Evolutionary conservation across 2,329 filamentous ascomycete species (phyloP), one percentile per base, ranked within the genome.

Genomic region (Ilyonectria mors-panacis): DNA sequence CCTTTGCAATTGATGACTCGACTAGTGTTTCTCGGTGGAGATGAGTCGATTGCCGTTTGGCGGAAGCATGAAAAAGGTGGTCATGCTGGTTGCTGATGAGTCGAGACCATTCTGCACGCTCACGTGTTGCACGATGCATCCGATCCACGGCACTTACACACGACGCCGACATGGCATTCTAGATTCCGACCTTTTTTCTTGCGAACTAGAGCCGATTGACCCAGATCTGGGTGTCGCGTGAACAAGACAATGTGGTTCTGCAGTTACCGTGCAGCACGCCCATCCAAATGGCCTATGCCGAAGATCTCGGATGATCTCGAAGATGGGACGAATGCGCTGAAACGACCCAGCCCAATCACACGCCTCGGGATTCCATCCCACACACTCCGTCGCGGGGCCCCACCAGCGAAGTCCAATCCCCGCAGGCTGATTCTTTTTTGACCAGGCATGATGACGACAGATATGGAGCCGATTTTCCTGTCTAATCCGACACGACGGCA

Each of bases 361-460:
- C 35, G 37, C 15, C 42, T 59, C 15, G 54, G n/a, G 44, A 47
- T 51, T 59, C 51, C 45, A 63, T 50, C 51, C 39, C 59, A 55
- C 59, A 55, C 58, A 50, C 21, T 37, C 57, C 54, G 21, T 54
- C 53, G 51, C 44, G 51, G 50, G 58, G 58, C 51, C 57, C 63
- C 63, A 66, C 53, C 30, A 44, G 53, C 45, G 44, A 30, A 44
- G 19, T 39, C 58, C 58, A 66, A 62, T 66, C 63, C 63, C 63
- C 58, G 63, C 63, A 62, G 63, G 10, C 26, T 53, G 58, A 58
- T 73, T 66, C 63, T 66, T 57, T 61, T 59, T 59, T 44, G 59
- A 68, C 48, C 35, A 55, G 60, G 62, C 62, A 63, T 53, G 44
- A 68, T 59, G 63, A 66, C 70, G 69, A 58, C 63, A 59, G 48